Conservation (phyloP, 768 basidiomycete species). For the Cystoderma amianthinum region DNA sequence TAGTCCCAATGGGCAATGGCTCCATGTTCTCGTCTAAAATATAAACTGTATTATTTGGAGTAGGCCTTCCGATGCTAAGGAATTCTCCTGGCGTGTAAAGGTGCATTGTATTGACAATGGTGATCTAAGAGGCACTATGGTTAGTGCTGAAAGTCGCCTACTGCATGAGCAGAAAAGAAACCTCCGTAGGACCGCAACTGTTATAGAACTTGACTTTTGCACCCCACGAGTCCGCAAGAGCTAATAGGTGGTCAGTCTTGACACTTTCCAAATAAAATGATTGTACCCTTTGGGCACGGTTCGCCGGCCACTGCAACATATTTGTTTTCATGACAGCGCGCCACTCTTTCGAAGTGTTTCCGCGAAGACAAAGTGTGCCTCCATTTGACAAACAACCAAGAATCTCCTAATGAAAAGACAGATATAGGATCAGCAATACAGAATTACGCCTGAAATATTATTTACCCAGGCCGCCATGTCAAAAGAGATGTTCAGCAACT, state of each 20-base stretch:
- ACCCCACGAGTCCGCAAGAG: constrained; percentile 39
- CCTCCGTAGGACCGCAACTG: constrained; percentile 50
- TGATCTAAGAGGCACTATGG: too few relatives aligned
- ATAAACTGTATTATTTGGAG: constrained; percentile 44
- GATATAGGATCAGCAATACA: not conserved
- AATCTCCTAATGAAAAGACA: constrained; percentile 45
- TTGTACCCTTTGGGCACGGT: constrained; percentile 44
- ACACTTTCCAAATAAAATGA: too few relatives aligned
- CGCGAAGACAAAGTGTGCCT: constrained; percentile 45
- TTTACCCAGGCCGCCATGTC: constrained; percentile 61
- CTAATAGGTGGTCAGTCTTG: too few relatives aligned
- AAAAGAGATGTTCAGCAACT: constrained; percentile 58
- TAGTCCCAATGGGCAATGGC: constrained; percentile 28
- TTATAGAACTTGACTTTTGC: constrained; percentile 37
- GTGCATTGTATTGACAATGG: constrained; percentile 53
- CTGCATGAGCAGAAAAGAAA: not conserved
- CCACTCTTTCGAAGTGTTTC: constrained; percentile 48
- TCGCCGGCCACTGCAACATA: constrained; percentile 52
- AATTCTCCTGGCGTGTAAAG: constrained; percentile 31
- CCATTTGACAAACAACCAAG: constrained; percentile 48
- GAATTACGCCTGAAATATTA: not conserved
- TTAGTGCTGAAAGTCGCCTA: not conserved
- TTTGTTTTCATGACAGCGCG: constrained; percentile 41
- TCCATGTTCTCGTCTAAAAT: constrained; percentile 28
- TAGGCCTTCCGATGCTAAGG: constrained; percentile 44